A percentile compares a stretch with the other conserved stretches of the same genome.
Conservation (phyloP, 2,329 filamentous ascomycete species). For the Xylariaceae sp. region DNA sequence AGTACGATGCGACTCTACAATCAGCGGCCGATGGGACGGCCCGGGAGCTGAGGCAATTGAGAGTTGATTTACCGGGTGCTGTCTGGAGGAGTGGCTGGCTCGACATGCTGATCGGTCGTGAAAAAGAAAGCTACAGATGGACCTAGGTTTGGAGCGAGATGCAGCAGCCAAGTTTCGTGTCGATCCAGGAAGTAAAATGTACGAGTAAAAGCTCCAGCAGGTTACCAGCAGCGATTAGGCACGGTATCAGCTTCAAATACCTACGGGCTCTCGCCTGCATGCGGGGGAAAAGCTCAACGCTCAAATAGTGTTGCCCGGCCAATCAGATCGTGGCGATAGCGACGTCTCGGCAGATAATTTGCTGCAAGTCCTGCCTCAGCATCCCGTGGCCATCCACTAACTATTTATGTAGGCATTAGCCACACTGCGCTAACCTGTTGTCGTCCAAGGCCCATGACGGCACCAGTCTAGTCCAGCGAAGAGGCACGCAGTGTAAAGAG, state of each 20-base stretch:
- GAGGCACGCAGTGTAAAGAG: not conserved
- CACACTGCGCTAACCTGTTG: not conserved
- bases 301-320: not conserved
- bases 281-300: not conserved
- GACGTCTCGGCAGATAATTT: not conserved
- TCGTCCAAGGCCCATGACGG: not conserved
- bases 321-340: not conserved
- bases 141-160: not conserved
- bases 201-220: not conserved
- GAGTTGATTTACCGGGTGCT: slow-evolving; percentile 62
- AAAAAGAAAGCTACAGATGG: not conserved
- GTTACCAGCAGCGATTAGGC: not conserved
- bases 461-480: not conserved
- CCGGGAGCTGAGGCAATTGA: not conserved
- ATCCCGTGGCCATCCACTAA: not conserved
- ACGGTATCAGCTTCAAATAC: not conserved
- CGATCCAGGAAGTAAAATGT: not conserved
- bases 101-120: slow-evolving; percentile 60
- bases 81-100: slow-evolving; percentile 94
- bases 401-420: not conserved
- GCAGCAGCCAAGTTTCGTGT: not conserved
- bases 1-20: not conserved
- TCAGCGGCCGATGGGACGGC: not conserved
- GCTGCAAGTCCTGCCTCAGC: not conserved
- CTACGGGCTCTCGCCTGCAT: not conserved